phyloP scores from a whole-genome alignment of 441 rosid genomes.

The Cnidoscolus chayamansa region DNA sequence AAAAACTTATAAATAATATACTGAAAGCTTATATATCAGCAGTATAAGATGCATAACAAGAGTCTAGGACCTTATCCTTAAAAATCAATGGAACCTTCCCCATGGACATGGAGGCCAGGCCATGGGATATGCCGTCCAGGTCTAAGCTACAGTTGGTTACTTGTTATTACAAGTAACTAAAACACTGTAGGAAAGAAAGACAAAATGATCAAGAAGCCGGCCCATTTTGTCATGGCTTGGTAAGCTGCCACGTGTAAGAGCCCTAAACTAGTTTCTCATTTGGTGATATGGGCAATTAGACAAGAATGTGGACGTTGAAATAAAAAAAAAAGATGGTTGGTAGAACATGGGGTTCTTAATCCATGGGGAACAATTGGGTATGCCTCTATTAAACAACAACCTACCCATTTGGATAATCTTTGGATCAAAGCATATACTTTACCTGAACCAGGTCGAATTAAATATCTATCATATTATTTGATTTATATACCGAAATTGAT shows the following conservation, averaged over 20 bases:
- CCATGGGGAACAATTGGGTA: conserved; percentile 29
- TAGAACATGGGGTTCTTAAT: conserved; percentile 40
- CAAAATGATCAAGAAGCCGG: conserved; percentile 1
- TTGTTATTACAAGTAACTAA: neutral
- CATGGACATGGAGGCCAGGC: too few species aligned
- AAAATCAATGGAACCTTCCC: too few species aligned
- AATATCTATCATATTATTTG: too few species aligned
- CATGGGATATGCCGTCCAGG: too few species aligned
- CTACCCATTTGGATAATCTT: too few species aligned
- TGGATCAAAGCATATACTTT: too few species aligned
- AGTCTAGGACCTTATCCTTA: too few species aligned
- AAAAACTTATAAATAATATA: too few species aligned
- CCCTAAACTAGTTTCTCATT: conserved; percentile 15
- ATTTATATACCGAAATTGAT: too few species aligned
- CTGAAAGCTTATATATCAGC: too few species aligned
- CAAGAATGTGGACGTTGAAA: conserved; percentile 26
- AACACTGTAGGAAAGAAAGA: neutral
- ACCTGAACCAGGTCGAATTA: too few species aligned
- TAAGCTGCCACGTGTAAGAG: conserved; percentile 29
- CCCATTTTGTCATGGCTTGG: neutral
- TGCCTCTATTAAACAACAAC: conserved; percentile 11
- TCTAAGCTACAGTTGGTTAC: neutral
- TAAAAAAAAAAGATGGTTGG: conserved; percentile 11
- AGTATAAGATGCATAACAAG: too few species aligned
- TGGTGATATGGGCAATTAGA: conserved; percentile 11